Conservation (phyloP, 1,284 basidiomycete genomes). For the Meira miltonrushii region DNA sequence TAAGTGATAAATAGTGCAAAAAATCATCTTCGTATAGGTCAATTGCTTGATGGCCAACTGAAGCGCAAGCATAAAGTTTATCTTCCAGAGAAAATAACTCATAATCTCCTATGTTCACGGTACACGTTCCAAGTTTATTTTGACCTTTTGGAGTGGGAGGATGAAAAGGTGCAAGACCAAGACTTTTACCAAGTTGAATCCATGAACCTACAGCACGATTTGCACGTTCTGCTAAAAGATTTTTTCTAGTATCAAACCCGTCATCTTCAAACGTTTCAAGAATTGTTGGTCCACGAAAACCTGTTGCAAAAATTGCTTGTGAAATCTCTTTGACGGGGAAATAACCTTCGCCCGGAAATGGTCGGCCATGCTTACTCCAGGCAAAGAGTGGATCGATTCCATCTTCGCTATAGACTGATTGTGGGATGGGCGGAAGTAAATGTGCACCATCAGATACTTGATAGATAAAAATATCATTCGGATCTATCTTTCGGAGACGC, state of each 20-base stretch:
- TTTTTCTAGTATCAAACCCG: background rate
- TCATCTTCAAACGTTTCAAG: background rate
- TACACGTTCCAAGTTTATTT: constrained; percentile 4
- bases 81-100: background rate
- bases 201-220: background rate
- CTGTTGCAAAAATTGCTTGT: background rate
- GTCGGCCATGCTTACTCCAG: background rate
- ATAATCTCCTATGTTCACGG: background rate
- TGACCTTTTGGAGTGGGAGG: constrained; percentile 1
- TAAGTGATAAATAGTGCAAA: background rate
- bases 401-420: background rate
- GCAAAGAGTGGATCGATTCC: constrained; percentile 3
- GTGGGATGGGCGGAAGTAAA: too few relatives aligned
- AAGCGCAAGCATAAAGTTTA: constrained; percentile 1
- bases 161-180: background rate
- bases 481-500: background rate
- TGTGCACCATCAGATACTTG: background rate
- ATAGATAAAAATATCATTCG: background rate
- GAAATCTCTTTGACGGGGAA: background rate
- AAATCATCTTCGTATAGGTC: constrained; percentile 1
- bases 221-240: background rate
- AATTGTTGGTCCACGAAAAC: background rate
- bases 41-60: background rate
- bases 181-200: background rate
- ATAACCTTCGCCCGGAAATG: background rate